Evolutionary conservation across 495 filamentous ascomycete genomes (phyloP).

Genomic region (Ramalina intermedia): DNA sequence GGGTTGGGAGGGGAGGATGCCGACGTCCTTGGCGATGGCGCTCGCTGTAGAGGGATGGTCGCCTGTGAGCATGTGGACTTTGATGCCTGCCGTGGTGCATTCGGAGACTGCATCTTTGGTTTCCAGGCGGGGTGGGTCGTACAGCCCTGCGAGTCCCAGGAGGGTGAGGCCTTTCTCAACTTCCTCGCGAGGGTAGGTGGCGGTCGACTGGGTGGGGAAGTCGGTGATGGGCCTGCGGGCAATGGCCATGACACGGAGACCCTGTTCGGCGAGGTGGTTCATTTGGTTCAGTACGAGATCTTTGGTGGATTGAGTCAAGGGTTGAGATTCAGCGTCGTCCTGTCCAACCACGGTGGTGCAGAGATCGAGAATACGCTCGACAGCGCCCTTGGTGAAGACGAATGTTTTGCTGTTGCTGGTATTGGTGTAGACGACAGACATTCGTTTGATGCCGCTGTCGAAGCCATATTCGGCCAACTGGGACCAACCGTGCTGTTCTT

Average conservation of each 20-base stretch:
- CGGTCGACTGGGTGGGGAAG: constrained; percentile 8
- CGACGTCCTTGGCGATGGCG: constrained; percentile 62
- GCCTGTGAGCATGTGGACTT: constrained; percentile 70
- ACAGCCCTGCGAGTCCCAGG: constrained; percentile 45
- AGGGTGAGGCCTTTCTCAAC: constrained; percentile 43
- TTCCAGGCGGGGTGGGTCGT: constrained; percentile 38
- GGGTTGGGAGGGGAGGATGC: constrained; percentile 50
- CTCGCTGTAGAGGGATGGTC: constrained; percentile 64
- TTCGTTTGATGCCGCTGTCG: constrained; percentile 68
- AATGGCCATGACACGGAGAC: constrained; percentile 69
- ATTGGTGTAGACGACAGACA: constrained; percentile 57
- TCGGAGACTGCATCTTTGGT: constrained; percentile 43
- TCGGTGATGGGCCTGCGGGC: constrained; percentile 34
- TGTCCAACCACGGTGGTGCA: constrained; percentile 35
- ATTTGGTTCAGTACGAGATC: constrained; percentile 48
- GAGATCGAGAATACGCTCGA: constrained; percentile 42
- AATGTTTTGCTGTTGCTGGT: constrained; percentile 23
- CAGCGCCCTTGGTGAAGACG: constrained; percentile 55
- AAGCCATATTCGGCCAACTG: constrained; percentile 67
- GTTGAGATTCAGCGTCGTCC: constrained; percentile 30
- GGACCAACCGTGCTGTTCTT: constrained; percentile 41
- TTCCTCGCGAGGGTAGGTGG: constrained; percentile 22
- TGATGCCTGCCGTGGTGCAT: constrained; percentile 56
- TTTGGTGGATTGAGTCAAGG: constrained; percentile 44
- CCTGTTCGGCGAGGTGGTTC: constrained; percentile 53